These are phyloP conservation scores for Diaporthe sp. DNA, from an alignment of 2,329 filamentous ascomycete genomes.

Conservation along the genomic window DNA sequence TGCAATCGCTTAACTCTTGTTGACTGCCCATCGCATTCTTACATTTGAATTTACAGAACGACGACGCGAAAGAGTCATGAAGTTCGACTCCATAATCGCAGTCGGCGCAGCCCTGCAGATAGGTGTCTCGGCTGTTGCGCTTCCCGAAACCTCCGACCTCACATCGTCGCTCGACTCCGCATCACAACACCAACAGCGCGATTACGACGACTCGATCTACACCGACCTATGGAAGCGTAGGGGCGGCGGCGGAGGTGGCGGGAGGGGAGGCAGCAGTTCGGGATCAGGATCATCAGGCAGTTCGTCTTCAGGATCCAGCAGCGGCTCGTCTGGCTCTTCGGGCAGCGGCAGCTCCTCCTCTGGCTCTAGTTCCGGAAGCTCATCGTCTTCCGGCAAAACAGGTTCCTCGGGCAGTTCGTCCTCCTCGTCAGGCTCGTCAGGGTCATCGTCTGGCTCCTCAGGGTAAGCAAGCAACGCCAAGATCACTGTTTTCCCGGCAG, in stretches of 20 bases:
- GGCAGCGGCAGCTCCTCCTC: constrained; percentile 23
- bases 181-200: constrained; percentile 29
- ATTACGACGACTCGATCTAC: constrained; percentile 36
- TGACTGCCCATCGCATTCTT: neutral
- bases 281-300: constrained; percentile 39
- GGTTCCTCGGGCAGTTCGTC: constrained; percentile 28
- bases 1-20: neutral
- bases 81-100: constrained; percentile 1
- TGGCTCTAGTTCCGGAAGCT: constrained; percentile 39
- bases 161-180: constrained; percentile 30
- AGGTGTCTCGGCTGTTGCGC: constrained; percentile 39
- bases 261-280: constrained; percentile 49
- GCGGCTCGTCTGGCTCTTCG: constrained; percentile 23
- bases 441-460: neutral
- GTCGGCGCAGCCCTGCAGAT: constrained; percentile 35
- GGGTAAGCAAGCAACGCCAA: constrained; percentile 6
- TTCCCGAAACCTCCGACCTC: constrained; percentile 36
- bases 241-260: constrained; percentile 67
- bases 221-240: constrained; percentile 69
- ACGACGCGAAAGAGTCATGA: constrained; percentile 20
- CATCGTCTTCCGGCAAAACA: constrained; percentile 41
- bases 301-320: constrained; percentile 35
- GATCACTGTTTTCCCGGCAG: neutral
- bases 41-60: neutral
- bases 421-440: neutral